Percentiles rank a stretch among this genome's conserved stretches.
Evolutionary conservation across 164 flowering plant genomes (phyloP).

Genomic region (Vitis rotundifolia): DNA sequence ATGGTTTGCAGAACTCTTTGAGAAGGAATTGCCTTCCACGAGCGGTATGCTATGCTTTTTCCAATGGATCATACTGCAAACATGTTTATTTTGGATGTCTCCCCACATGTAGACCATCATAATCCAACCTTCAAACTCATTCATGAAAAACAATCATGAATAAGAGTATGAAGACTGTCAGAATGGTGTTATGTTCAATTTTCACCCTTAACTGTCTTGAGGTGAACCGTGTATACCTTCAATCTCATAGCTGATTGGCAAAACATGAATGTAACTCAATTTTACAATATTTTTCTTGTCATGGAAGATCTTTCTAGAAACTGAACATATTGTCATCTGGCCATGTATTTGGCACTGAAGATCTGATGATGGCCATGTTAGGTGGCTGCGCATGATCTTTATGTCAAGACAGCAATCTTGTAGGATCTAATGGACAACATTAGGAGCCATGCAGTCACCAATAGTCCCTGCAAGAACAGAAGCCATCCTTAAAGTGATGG

Average conservation of each 20-base stretch:
- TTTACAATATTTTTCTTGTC: background rate
- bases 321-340: background rate
- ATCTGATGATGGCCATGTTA: background rate
- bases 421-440: background rate
- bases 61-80: background rate
- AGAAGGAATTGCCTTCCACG: background rate
- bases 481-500: conserved; percentile 74
- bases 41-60: background rate
- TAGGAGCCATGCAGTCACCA: conserved; percentile 42
- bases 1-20: background rate
- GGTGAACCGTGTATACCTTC: background rate
- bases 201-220: background rate
- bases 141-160: no score
- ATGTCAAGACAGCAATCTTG: background rate
- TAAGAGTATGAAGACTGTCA: no score
- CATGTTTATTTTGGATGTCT: no score
- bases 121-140: no score
- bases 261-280: background rate
- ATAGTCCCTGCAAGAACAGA: conserved; percentile 73
- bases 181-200: background rate
- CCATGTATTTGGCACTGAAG: background rate
- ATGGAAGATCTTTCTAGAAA: background rate
- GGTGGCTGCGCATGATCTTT: background rate
- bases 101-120: no score
- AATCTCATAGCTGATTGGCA: background rate